A percentile compares a stretch with the other conserved stretches of the same genome.
Evolutionary conservation across 345 rosid genomes (phyloP).

Genomic region (Populus pruinosa): DNA sequence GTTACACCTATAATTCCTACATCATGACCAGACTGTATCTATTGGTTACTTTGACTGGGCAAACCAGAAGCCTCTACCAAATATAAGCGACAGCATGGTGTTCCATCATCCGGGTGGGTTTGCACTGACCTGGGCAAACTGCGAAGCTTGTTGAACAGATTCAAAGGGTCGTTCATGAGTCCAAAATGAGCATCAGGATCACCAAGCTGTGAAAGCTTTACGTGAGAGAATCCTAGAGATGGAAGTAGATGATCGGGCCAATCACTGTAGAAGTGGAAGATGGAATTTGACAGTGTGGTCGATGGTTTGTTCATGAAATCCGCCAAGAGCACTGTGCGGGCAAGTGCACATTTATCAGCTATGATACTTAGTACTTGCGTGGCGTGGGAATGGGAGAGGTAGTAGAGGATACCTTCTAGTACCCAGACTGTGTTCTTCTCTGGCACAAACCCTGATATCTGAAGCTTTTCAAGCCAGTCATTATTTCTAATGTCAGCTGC

Average conservation of each 20-base stretch:
- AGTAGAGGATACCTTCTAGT: slow-evolving; percentile 89
- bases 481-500: slow-evolving; percentile 68
- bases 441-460: slow-evolving; percentile 60
- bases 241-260: slow-evolving; percentile 94
- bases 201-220: slow-evolving; percentile 84
- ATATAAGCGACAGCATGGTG: slow-evolving; percentile 87
- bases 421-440: slow-evolving; percentile 83
- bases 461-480: slow-evolving; percentile 74
- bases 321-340: slow-evolving; percentile 74
- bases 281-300: slow-evolving; percentile 59
- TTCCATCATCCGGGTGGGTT: slow-evolving; percentile 83
- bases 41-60: slow-evolving; percentile 42
- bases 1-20: slow-evolving; percentile 25
- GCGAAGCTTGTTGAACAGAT: slow-evolving; percentile 82
- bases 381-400: slow-evolving; percentile 73
- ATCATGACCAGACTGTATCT: slow-evolving; percentile 22
- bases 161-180: slow-evolving; percentile 60
- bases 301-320: slow-evolving; percentile 95
- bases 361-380: slow-evolving; percentile 82
- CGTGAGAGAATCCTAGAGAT: slow-evolving; percentile 78
- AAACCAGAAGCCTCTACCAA: slow-evolving; percentile 88
- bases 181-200: slow-evolving; percentile 93
- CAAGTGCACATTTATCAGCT: slow-evolving; percentile 58
- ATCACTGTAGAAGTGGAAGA: slow-evolving; percentile 81
- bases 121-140: slow-evolving; percentile 69